Evolutionary conservation across 2,329 filamentous ascomycete genomes (phyloP).

Genomic region (Fusarium coffeatum): DNA sequence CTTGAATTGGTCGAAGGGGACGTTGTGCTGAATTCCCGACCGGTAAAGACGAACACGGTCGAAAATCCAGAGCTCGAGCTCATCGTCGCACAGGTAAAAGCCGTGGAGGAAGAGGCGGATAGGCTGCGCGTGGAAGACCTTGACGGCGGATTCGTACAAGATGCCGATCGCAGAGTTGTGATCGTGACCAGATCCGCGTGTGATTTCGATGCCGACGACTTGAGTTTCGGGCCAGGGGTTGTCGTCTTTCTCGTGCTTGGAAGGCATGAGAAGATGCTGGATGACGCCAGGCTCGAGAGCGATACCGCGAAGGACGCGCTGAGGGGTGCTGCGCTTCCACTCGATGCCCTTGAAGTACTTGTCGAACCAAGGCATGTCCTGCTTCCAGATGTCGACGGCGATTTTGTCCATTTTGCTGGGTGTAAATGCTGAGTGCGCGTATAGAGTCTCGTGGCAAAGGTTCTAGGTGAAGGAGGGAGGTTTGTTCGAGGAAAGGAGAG

Average conservation of each 20-base stretch:
- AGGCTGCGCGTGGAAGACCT: background rate
- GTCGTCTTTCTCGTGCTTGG: background rate
- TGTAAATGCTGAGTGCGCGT: background rate
- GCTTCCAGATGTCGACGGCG: conserved; percentile 4
- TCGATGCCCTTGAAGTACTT: background rate
- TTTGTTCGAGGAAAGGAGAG: background rate
- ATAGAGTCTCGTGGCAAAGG: background rate
- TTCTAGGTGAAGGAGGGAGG: background rate
- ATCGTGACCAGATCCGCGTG: background rate
- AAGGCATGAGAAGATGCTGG: background rate
- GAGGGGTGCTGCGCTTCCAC: background rate
- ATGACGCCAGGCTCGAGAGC: background rate
- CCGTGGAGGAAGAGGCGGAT: background rate
- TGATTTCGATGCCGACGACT: background rate
- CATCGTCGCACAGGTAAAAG: background rate
- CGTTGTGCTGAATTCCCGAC: background rate
- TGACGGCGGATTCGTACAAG: background rate
- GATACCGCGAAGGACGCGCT: background rate
- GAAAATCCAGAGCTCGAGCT: conserved; percentile 4
- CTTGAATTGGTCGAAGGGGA: background rate
- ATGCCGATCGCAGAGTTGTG: conserved; percentile 1
- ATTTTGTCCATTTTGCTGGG: background rate
- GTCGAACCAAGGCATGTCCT: background rate
- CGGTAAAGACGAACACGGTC: conserved; percentile 1
- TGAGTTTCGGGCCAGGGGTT: background rate